A percentile compares a stretch with the other conserved stretches of the same genome.
These are phyloP conservation scores for Aspergillus sclerotialis DNA, from an alignment of 2,329 filamentous ascomycete species.

Conservation along the genomic window DNA sequence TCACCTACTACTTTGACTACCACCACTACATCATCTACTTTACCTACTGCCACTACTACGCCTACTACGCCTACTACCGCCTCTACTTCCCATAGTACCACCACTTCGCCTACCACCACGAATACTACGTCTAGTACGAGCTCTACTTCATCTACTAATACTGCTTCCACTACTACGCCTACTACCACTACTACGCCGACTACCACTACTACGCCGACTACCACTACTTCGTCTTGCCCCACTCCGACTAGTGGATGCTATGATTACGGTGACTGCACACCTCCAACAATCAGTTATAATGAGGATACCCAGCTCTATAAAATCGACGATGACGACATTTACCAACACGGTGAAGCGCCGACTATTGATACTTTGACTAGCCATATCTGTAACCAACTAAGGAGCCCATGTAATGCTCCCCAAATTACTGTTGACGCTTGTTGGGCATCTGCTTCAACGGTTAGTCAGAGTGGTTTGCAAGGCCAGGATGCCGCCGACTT, in stretches of 20 bases:
- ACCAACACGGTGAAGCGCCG: constrained; percentile 5
- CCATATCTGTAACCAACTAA: constrained; percentile 14
- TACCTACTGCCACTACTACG: too few species aligned
- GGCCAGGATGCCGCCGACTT: constrained; percentile 12
- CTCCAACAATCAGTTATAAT: too few species aligned
- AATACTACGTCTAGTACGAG: too few species aligned
- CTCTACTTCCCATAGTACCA: too few species aligned
- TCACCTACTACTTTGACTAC: constrained; percentile 16
- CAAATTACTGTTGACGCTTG: constrained; percentile 11
- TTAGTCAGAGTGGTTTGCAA: constrained; percentile 2
- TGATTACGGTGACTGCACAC: constrained; percentile 5
- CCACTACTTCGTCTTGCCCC: not conserved
- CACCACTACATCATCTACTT: constrained; percentile 18
- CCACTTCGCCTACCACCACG: too few species aligned
- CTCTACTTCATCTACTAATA: too few species aligned
- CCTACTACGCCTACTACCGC: too few species aligned
- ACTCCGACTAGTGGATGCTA: constrained; percentile 9
- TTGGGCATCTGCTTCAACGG: constrained; percentile 5
- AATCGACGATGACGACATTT: constrained; percentile 10
- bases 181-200: not conserved
- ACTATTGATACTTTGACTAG: constrained; percentile 6
- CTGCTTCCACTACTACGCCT: constrained; percentile 24
- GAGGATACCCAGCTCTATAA: constrained; percentile 7
- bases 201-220: not conserved
- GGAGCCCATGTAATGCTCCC: constrained; percentile 11